Conservation (phyloP, 495 filamentous ascomycete species). For the Antarctomyces pellizariae region DNA sequence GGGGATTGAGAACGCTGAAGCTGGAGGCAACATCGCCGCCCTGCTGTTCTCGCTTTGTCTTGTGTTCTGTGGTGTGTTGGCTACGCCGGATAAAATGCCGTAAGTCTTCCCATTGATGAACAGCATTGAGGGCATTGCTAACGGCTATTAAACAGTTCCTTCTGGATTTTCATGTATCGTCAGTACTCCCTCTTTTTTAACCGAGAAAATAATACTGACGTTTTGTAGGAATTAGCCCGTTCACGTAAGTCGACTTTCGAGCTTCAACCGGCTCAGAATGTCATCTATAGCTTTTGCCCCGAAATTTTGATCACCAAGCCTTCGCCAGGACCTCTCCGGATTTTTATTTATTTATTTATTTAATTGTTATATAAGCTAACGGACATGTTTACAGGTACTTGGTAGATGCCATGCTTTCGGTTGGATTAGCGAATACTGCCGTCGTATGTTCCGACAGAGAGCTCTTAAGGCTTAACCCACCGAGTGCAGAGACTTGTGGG, state of each 20-base stretch:
- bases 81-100: conserved; percentile 22
- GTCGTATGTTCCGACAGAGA: conserved; percentile 40
- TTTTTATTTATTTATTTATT: conserved; percentile 66
- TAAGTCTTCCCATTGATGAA: too few relatives aligned
- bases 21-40: conserved; percentile 56
- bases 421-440: conserved; percentile 30
- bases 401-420: conserved; percentile 37
- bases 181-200: conserved; percentile 52
- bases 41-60: conserved; percentile 37
- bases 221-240: conserved; percentile 9
- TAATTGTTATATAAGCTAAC: conserved; percentile 57
- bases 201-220: conserved; percentile 57
- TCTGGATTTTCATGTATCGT: conserved; percentile 78
- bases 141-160: too few relatives aligned
- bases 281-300: too few relatives aligned
- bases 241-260: conserved; percentile 1
- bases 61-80: conserved; percentile 29
- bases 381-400: conserved; percentile 31
- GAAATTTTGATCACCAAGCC: too few relatives aligned
- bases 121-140: too few relatives aligned
- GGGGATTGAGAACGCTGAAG: conserved; percentile 27
- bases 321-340: conserved; percentile 33
- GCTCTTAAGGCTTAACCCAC: conserved; percentile 28
- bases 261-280: too few relatives aligned
- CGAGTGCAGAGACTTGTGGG: conserved; percentile 25